phyloP scores from a whole-genome alignment of 2,329 filamentous ascomycete species.

The Fusarium tricinctum region DNA sequence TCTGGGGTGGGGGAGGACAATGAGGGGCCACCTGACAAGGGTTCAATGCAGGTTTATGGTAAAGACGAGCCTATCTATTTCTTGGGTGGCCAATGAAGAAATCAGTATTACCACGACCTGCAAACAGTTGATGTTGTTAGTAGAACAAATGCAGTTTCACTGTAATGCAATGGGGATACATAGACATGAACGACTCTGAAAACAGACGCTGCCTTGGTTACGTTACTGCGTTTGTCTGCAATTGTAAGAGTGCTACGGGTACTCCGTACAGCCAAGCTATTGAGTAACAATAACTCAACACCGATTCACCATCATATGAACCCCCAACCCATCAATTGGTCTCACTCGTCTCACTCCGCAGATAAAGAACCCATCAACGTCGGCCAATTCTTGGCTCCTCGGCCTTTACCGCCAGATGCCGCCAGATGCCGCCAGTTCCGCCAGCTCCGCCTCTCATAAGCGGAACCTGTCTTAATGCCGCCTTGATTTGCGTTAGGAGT shows the following conservation, averaged over 20 bases:
- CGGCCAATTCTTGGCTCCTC: background rate
- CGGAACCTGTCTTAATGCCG: constrained; percentile 2
- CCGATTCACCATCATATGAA: constrained; percentile 7
- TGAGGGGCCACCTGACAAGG: constrained; percentile 35
- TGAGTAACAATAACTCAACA: too few relatives aligned
- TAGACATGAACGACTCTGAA: background rate
- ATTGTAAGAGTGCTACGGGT: background rate
- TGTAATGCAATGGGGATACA: background rate
- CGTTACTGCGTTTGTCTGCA: background rate
- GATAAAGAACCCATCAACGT: constrained; percentile 15
- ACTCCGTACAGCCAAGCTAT: too few relatives aligned
- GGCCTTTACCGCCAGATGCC: constrained; percentile 25
- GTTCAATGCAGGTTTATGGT: constrained; percentile 24
- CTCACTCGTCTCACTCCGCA: background rate
- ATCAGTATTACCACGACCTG: constrained; percentile 32
- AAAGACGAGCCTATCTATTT: constrained; percentile 4
- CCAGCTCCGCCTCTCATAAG: constrained; percentile 24
- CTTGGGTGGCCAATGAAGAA: constrained; percentile 37
- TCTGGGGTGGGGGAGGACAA: constrained; percentile 32
- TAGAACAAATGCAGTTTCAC: background rate
- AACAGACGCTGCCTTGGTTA: constrained; percentile 10
- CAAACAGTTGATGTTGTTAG: background rate
- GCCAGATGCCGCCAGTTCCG: constrained; percentile 17
- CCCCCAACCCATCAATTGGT: constrained; percentile 22
- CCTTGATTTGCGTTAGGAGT: background rate